A percentile compares a stretch with the other conserved stretches of the same genome.
Conservation (phyloP, 2,329 filamentous ascomycete species). For the Beauveria caledonica region DNA sequence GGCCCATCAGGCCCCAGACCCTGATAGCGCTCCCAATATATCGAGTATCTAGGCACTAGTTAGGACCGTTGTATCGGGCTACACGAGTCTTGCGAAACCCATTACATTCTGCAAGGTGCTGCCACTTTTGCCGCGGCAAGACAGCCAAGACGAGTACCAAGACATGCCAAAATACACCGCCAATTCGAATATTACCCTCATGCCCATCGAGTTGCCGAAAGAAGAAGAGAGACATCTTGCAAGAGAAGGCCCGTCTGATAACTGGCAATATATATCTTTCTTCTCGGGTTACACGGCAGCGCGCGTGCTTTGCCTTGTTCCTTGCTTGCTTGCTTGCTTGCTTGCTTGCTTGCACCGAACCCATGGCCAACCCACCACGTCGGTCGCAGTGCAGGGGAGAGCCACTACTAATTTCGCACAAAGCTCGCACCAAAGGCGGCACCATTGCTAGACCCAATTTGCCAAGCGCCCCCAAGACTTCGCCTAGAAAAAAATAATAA, state of each 20-base stretch:
- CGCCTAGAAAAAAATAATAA: conserved; percentile 4
- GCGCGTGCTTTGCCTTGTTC: not conserved
- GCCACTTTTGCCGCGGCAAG: not conserved
- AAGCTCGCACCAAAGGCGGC: conserved; percentile 3
- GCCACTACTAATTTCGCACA: conserved; percentile 5
- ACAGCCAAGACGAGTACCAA: conserved; percentile 3
- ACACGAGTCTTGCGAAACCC: not conserved
- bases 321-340: not conserved
- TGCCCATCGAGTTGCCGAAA: not conserved
- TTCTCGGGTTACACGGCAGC: not conserved
- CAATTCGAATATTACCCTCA: not conserved
- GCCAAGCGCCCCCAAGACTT: conserved; percentile 9
- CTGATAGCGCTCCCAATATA: not conserved
- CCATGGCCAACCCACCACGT: not conserved
- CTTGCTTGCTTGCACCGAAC: not conserved
- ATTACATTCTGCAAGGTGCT: not conserved
- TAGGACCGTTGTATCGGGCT: not conserved
- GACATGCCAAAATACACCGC: not conserved
- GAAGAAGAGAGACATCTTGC: too few relatives aligned
- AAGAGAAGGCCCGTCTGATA: not conserved
- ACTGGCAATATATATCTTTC: not conserved
- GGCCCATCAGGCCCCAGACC: not conserved
- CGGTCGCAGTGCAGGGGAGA: not conserved
- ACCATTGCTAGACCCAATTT: conserved; percentile 7
- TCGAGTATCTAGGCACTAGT: too few relatives aligned